Base-by-base conservation (phyloP, 176 grass and related monocot genomes). In the Eleusine coracana region DNA sequence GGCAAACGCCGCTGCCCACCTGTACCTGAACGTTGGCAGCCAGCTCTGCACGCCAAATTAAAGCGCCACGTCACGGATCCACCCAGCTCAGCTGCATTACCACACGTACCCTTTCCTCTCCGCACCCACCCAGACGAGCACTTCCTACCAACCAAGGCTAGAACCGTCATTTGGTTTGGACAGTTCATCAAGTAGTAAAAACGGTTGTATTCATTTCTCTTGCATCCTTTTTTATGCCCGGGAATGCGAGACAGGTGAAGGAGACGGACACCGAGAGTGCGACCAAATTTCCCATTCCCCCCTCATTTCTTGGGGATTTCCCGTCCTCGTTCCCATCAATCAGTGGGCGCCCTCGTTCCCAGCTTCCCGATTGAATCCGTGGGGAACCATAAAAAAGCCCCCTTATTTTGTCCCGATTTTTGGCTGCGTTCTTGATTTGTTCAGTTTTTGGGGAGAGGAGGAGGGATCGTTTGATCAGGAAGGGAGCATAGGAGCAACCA, bases 31-130 rank as follows among this genome's bases (percentile, higher is more conserved):
- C 72, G 68, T 62, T 66, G 70, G 62, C 76, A 40, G 61, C 76
- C 51, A 89, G 20, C 29, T 40, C 54, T 51, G 42, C 64, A 70
- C 36, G n/a, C 56, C 56, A 59, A 56, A 51, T 85, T 65, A 75
- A 81, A 75, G 77, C 25, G 72, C 82, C 83, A 89, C 70, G 83
- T 83, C 84, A 84, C 34, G 41, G 40, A 29, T 71, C 17, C 25
- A 20, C 41, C 69, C 75, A 87, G 72, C 79, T 92, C 80, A 84
- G 83, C 75, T 18, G 2, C 3, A 82, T 80, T 90, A 74, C 85
- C 88, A 23, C 34, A 4, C 23, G 15, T 82, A 50, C 50, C 91
- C 81, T 77, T 50, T 3, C 4, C 45, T 27, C 2, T 11, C 36
- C 17, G 40, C n/a, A 21, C 18, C 45, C 18, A 75, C 46, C 1